Conservation (phyloP, 306 rosid species). For the Amphicarpaea edgeworthii region DNA sequence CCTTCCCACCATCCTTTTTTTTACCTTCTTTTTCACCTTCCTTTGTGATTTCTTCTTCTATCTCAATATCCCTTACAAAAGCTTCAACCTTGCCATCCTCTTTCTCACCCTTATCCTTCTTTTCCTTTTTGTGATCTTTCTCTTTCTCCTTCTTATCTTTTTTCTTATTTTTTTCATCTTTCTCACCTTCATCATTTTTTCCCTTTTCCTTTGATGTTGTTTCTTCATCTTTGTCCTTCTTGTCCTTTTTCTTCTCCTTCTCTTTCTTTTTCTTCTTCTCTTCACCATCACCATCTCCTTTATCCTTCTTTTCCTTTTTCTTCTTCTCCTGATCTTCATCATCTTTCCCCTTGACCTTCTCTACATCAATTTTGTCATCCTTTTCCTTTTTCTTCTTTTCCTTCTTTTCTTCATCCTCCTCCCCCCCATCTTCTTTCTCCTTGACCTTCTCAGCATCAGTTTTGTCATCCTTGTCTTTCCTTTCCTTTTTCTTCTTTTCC, state of each 20-base stretch:
- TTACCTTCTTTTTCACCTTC: conserved; percentile 38
- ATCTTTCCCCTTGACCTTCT: background rate
- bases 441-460: background rate
- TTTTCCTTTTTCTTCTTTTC: background rate
- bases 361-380: background rate
- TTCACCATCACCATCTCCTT: conserved; percentile 21
- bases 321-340: background rate
- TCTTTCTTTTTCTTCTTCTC: conserved; percentile 17
- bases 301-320: background rate
- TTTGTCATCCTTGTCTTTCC: conserved; percentile 9
- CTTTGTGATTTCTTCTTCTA: conserved; percentile 48
- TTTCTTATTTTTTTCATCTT: conserved; percentile 29
- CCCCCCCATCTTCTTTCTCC: background rate
- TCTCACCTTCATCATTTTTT: conserved; percentile 1
- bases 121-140: conserved; percentile 12
- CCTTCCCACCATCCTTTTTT: conserved; percentile 32
- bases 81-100: conserved; percentile 26
- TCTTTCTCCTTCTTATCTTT: conserved; percentile 20
- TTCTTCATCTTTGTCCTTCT: conserved; percentile 44
- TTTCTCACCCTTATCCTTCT: conserved; percentile 19
- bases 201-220: conserved; percentile 12
- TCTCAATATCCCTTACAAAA: conserved; percentile 52
- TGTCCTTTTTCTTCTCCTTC: conserved; percentile 25
- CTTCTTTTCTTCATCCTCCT: conserved; percentile 11
- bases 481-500: conserved; percentile 1